Evolutionary conservation across 768 basidiomycete genomes (phyloP).

Genomic region (Scleroderma bovista): DNA sequence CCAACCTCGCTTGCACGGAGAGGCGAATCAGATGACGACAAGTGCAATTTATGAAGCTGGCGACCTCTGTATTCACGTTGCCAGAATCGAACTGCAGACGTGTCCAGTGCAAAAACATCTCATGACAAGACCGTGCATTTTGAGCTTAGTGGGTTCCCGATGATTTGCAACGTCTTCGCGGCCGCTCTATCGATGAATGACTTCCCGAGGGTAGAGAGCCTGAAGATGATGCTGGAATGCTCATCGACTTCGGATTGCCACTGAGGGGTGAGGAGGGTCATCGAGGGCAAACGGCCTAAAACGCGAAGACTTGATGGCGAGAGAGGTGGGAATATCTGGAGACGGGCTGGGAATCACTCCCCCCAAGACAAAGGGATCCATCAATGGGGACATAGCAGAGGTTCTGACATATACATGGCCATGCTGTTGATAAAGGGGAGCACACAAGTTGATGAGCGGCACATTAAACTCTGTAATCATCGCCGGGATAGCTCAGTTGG

Average conservation of each 20-base stretch:
- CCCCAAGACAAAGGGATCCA: no score
- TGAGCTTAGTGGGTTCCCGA: conserved; percentile 8
- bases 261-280: no score
- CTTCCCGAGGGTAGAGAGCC: no score
- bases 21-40: background rate
- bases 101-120: conserved; percentile 11
- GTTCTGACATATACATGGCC: background rate
- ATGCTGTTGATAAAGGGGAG: no score
- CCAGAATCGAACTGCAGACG: conserved; percentile 9
- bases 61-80: conserved; percentile 4
- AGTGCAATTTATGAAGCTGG: background rate
- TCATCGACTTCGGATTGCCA: no score
- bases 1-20: background rate
- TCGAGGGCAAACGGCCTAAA: no score
- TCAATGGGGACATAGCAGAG: no score
- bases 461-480: background rate
- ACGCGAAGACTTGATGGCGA: no score
- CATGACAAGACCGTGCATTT: conserved; percentile 8
- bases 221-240: no score
- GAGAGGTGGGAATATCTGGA: no score
- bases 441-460: no score
- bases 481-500: conserved; percentile 33
- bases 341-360: no score
- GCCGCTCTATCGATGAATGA: background rate
- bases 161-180: conserved; percentile 6